Base-by-base conservation (phyloP, 108 stramenopile species). In the Licmophora abbreviata region DNA sequence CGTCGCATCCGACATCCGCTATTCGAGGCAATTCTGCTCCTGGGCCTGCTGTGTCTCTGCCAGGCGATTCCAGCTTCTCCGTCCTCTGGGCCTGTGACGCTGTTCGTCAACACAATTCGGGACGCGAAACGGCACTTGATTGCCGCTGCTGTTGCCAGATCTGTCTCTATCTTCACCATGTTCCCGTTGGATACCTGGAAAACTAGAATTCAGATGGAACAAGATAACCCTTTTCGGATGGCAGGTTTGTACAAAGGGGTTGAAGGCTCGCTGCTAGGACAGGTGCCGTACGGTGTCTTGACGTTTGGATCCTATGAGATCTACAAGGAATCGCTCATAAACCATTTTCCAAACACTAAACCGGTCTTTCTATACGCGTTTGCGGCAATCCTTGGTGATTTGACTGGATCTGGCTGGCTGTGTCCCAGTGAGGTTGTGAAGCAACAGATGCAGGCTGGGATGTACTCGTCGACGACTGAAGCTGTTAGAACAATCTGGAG, bases 171-270 rank as follows among this genome's bases (percentile, higher is more conserved):
- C 40, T 85, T 81, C 33, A 56, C 36, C 27, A 81, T 81, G 79
- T 86, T 76, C 32, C 91, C 91, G 14, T 63, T 93, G 22, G 91
- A 93, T 56, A 82, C 81, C 9, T 76, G 88, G 47, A 93, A 93
- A 59, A 93, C 91, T n/a, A 32, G 86, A n/a, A 76, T 93, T 58
- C 85, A 88, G 58, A 78, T 81, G 60, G 65, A 66, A 8, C 68
- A 71, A 48, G 56, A 70, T 24, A 77, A 79, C 49, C 66, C 78
- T 12, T 74, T 79, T 23, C 48, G 61, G 28, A 21, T 71, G 34
- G 48, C 27, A 6, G 79, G 83, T 14, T 54, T 89, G 20, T 85
- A 76, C 49, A 64, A 52, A 30, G 83, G 83, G 0, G 66, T 82
- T 21, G 55, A 41, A 23, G 80, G 81, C 18, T 69, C 73, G 40